Conservation (phyloP, 2,329 filamentous ascomycete species). For the Paracamarosporium sp. region DNA sequence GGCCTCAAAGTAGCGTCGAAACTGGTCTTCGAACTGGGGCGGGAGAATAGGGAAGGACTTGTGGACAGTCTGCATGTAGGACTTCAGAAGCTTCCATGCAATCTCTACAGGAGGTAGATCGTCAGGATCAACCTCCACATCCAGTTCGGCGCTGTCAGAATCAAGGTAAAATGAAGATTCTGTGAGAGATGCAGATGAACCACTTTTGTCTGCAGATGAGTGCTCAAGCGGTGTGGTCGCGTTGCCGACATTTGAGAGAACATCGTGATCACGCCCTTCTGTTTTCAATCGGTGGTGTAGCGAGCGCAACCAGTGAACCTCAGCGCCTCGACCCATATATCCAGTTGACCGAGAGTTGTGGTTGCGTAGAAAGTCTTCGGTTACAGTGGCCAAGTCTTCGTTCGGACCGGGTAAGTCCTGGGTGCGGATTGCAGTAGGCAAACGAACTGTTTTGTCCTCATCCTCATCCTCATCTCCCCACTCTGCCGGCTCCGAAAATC, state of each 20-base stretch:
- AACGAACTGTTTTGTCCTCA: no score
- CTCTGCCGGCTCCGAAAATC: not conserved
- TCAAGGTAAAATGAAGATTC: slow-evolving; percentile 45
- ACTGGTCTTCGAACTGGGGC: slow-evolving; percentile 26
- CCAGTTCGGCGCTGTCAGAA: slow-evolving; percentile 33
- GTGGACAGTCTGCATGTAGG: slow-evolving; percentile 46
- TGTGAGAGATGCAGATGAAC: slow-evolving; percentile 19
- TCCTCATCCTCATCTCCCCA: not conserved
- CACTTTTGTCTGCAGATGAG: slow-evolving; percentile 8
- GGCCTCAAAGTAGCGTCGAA: slow-evolving; percentile 23
- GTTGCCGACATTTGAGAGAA: not conserved
- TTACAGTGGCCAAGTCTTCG: slow-evolving; percentile 34
- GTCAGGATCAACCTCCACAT: slow-evolving; percentile 31
- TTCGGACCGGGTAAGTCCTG: slow-evolving; percentile 35
- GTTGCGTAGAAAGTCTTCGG: slow-evolving; percentile 38
- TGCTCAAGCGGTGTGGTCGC: slow-evolving; percentile 12
- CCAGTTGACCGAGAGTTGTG: slow-evolving; percentile 39
- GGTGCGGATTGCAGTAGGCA: slow-evolving; percentile 13
- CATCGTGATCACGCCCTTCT: not conserved
- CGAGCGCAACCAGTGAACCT: slow-evolving; percentile 41
- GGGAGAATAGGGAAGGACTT: slow-evolving; percentile 40
- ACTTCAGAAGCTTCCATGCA: slow-evolving; percentile 41
- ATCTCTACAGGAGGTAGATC: slow-evolving; percentile 39
- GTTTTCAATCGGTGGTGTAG: slow-evolving; percentile 19
- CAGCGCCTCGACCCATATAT: slow-evolving; percentile 42